A percentile compares a stretch with the other conserved stretches of the same genome.
phyloP scores from a whole-genome alignment of 345 rosid genomes.

The Rhodamnia argentea region DNA sequence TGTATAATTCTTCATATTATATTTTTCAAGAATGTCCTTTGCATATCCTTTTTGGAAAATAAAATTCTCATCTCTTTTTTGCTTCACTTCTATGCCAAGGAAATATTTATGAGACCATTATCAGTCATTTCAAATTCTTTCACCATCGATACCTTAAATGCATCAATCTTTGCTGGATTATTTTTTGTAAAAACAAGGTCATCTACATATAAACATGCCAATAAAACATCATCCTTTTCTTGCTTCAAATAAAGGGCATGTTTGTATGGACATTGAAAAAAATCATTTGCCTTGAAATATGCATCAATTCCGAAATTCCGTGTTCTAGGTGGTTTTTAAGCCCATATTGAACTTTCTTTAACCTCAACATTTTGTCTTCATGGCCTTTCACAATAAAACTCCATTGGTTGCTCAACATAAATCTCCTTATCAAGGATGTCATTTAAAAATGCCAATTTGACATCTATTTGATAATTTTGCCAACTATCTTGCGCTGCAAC shows the following conservation, averaged over 20 bases:
- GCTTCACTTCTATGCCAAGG: too few relatives aligned
- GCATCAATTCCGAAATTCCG: background rate
- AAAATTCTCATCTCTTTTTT: too few relatives aligned
- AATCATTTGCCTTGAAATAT: background rate
- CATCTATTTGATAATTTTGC: background rate
- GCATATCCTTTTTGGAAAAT: too few relatives aligned
- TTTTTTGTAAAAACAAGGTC: background rate
- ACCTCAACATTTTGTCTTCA: background rate
- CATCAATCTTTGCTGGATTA: background rate
- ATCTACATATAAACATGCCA: background rate
- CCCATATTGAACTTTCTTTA: background rate
- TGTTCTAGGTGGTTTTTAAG: background rate
- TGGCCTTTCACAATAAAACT: background rate
- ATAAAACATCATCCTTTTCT: background rate
- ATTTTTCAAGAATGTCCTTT: too few relatives aligned
- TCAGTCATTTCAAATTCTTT: too few relatives aligned
- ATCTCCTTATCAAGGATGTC: background rate
- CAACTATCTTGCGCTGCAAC: background rate
- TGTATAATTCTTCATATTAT: too few relatives aligned
- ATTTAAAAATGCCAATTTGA: background rate
- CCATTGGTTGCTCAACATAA: background rate
- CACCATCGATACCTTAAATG: background rate
- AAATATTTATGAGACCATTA: too few relatives aligned
- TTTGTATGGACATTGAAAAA: background rate
- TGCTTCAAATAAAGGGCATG: background rate